Base-by-base conservation (phyloP, 768 basidiomycete species). In the Daedaleopsis nitida region DNA sequence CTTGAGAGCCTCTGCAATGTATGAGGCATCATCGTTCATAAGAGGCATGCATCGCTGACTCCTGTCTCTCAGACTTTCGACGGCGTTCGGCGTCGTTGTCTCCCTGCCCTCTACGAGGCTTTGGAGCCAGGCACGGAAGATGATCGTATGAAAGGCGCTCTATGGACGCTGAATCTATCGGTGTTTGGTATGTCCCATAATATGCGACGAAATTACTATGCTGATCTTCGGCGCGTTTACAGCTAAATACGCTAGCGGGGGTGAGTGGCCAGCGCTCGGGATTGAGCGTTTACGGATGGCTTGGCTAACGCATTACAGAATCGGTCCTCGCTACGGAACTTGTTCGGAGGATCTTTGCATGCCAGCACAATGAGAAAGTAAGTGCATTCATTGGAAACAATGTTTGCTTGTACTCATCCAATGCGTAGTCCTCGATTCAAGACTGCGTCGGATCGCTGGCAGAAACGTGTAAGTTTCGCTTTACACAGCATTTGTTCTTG, bases 121-220 rank as follows among this genome's bases (percentile, higher is more conserved):
- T 74, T 89, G 54, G 78, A 83, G 52, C 85, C 87, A 7, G 91
- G 88, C 3, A 82, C 81, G 19, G 92, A 95, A 42, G 91, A 92
- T 66, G 92, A 94, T 70, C 82, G 89, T n/a, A 92, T 94, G 87
- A 96, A 97, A 76, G 94, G 94, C 11, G 91, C 92, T 3, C 74
- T 94, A 19, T 94, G 91, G 85, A 87, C 88, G 5, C 70, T 94
- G 34, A 87, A 90, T 68, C 77, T 80, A 10, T 77, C 86, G 11
- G 78, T 79, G 5, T 86, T 93, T 63, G 87, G 89, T 75, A 65
- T 34, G 57, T 54, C 19, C 55, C 13, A 42, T 17, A 17, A n/a
- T 35, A 44, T 45, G 27, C 7, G 27, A 7, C 27, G 4, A 32
- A 32, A 3, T 7, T 7, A 32, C 27, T 32, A 7, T 42, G 13